Evolutionary conservation across 2,329 filamentous ascomycete genomes (phyloP).

Genomic region (Ophiostoma sp.): DNA sequence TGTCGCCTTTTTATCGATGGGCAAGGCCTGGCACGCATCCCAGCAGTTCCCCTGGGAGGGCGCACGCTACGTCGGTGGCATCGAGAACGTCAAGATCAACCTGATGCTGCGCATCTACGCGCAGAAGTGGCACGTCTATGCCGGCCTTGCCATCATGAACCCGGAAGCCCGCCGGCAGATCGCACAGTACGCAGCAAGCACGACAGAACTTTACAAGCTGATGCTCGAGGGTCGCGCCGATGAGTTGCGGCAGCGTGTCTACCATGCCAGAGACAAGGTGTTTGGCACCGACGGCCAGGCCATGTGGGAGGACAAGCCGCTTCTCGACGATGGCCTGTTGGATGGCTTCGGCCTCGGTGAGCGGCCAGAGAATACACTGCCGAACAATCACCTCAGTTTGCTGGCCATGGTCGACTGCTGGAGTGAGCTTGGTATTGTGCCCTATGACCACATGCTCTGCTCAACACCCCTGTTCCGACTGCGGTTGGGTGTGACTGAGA

Average conservation of each 20-base stretch:
- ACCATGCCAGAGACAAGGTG: slow-evolving; percentile 64
- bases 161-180: slow-evolving; percentile 91
- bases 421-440: slow-evolving; percentile 89
- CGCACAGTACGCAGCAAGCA: slow-evolving; percentile 85
- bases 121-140: slow-evolving; percentile 99
- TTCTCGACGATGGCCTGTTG: slow-evolving; percentile 80
- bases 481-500: slow-evolving; percentile 96
- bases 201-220: slow-evolving; percentile 93
- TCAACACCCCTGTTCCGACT: slow-evolving; percentile 95
- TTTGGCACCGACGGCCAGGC: slow-evolving; percentile 69
- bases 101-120: slow-evolving; percentile 95
- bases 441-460: slow-evolving; percentile 99
- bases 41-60: slow-evolving; percentile 96
- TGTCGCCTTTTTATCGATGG: slow-evolving; percentile 95
- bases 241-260: slow-evolving; percentile 73
- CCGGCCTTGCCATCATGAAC: slow-evolving; percentile 94
- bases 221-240: slow-evolving; percentile 84
- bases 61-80: slow-evolving; percentile 91
- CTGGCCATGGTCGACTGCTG: slow-evolving; percentile 98
- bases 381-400: slow-evolving; percentile 91
- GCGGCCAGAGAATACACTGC: slow-evolving; percentile 52
- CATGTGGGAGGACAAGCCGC: slow-evolving; percentile 61
- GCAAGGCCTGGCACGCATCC: slow-evolving; percentile 94
- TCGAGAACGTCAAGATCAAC: slow-evolving; percentile 99
- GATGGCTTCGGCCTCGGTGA: slow-evolving; percentile 85